These are phyloP conservation scores for Cinnamomum chago DNA, from an alignment of 164 flowering plant species.

Conservation along the genomic window DNA sequence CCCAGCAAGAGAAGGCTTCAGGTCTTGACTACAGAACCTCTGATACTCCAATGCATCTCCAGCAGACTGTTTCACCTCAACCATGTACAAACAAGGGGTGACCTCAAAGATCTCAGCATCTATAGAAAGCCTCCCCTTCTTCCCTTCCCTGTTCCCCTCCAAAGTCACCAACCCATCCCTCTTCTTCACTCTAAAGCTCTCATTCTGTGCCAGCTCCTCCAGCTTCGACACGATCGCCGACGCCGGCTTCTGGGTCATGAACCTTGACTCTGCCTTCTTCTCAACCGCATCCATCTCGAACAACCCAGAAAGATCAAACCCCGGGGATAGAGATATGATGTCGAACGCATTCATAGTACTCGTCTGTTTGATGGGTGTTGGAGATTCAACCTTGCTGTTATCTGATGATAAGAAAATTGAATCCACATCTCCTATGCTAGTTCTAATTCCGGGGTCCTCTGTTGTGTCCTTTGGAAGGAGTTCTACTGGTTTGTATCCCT, in stretches of 20 bases:
- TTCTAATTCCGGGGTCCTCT: neutral
- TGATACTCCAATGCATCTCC: slow-evolving; percentile 45
- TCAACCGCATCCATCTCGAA: slow-evolving; percentile 23
- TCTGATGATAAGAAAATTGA: slow-evolving; percentile 6
- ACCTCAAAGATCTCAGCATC: slow-evolving; percentile 50
- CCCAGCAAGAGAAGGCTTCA: slow-evolving; percentile 41
- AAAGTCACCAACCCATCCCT: slow-evolving; percentile 33
- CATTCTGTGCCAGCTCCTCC: slow-evolving; percentile 33
- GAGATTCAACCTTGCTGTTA: neutral
- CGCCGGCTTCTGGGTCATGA: slow-evolving; percentile 27
- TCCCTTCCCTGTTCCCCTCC: slow-evolving; percentile 32
- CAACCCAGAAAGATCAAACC: slow-evolving; percentile 39
- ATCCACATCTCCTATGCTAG: slow-evolving; percentile 10
- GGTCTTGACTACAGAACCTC: slow-evolving; percentile 30
- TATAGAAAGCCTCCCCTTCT: slow-evolving; percentile 38
- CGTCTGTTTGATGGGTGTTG: slow-evolving; percentile 16
- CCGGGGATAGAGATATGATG: slow-evolving; percentile 38
- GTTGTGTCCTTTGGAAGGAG: neutral
- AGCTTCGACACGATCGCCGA: slow-evolving; percentile 36
- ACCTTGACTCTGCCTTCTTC: slow-evolving; percentile 23
- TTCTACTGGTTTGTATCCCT: slow-evolving; percentile 21
- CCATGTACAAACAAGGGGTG: slow-evolving; percentile 32
- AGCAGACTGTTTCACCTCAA: slow-evolving; percentile 38
- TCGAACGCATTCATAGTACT: slow-evolving; percentile 41
- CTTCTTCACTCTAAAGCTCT: slow-evolving; percentile 33